These are phyloP conservation scores for Polyporus arcularius DNA, from an alignment of 768 basidiomycete species.

Conservation along the genomic window DNA sequence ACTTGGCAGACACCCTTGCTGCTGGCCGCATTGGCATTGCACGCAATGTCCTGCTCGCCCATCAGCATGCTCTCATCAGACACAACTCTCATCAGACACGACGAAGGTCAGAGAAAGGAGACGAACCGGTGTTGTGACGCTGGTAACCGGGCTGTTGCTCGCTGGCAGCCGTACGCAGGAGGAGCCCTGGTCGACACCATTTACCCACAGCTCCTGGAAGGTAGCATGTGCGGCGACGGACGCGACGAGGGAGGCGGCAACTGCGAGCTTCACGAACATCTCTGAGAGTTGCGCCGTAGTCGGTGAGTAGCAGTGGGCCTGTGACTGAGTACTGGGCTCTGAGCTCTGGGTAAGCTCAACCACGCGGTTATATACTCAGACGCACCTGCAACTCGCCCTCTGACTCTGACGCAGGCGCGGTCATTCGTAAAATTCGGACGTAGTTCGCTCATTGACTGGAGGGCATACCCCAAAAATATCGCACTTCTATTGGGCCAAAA, in stretches of 20 bases:
- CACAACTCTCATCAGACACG: neutral
- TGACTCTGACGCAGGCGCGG: neutral
- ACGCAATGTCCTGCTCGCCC: slow-evolving; percentile 44
- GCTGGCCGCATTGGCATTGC: slow-evolving; percentile 41
- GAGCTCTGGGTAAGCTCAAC: neutral
- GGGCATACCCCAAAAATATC: slow-evolving; percentile 5
- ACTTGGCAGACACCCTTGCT: slow-evolving; percentile 44
- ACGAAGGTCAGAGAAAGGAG: neutral
- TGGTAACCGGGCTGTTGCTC: slow-evolving; percentile 50
- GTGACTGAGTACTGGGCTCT: neutral
- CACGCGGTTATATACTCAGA: neutral
- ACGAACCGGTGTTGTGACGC: slow-evolving; percentile 38
- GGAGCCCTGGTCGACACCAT: slow-evolving; percentile 47
- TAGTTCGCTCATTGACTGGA: slow-evolving; percentile 7
- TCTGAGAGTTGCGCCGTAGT: neutral
- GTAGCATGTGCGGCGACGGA: slow-evolving; percentile 52
- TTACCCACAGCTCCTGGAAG: slow-evolving; percentile 57
- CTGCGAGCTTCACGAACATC: slow-evolving; percentile 35
- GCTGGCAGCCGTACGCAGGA: slow-evolving; percentile 47
- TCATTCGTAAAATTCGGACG: slow-evolving; percentile 11
- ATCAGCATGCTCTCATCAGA: neutral
- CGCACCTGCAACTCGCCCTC: neutral
- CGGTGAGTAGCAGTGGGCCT: neutral
- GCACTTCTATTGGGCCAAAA: neutral
- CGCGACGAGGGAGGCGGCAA: slow-evolving; percentile 38